A percentile compares a stretch with the other conserved stretches of the same genome.
These are phyloP conservation scores for Candida albicans DNA, from an alignment of 1,139 yeast genomes.

Conservation along the genomic window DNA sequence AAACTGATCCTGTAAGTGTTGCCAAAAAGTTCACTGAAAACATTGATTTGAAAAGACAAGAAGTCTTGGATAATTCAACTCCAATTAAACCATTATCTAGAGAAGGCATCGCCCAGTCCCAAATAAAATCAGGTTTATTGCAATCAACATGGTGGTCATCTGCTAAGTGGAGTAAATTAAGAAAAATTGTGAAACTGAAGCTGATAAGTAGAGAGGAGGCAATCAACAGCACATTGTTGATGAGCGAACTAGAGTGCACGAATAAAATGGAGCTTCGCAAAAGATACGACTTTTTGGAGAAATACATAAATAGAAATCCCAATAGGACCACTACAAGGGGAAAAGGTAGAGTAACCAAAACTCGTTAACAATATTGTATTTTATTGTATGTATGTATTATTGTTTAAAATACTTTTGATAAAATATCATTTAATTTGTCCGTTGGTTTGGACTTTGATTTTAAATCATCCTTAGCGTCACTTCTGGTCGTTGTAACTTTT, in stretches of 20 bases:
- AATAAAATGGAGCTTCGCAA: conserved; percentile 22
- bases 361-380: not conserved
- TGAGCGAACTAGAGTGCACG: conserved; percentile 20
- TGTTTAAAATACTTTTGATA: conserved; percentile 33
- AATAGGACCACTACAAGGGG: not conserved
- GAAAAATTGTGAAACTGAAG: conserved; percentile 21
- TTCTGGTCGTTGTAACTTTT: conserved; percentile 61
- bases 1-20: not conserved
- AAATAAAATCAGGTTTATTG: not conserved
- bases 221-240: conserved; percentile 22
- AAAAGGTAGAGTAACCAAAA: not conserved
- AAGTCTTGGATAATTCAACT: not conserved
- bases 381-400: conserved; percentile 2
- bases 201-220: conserved; percentile 21
- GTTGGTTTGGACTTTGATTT: conserved; percentile 46
- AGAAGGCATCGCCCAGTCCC: not conserved
- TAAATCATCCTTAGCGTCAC: conserved; percentile 53
- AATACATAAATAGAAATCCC: conserved; percentile 11
- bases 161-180: conserved; percentile 26
- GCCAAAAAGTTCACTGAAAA: too few relatives aligned
- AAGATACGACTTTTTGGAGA: conserved; percentile 24
- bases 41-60: not conserved
- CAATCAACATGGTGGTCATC: conserved; percentile 21
- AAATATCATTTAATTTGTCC: conserved; percentile 47
- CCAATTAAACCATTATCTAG: not conserved